phyloP scores from a whole-genome alignment of 495 filamentous ascomycete species.

The Penicillium nucicola region DNA sequence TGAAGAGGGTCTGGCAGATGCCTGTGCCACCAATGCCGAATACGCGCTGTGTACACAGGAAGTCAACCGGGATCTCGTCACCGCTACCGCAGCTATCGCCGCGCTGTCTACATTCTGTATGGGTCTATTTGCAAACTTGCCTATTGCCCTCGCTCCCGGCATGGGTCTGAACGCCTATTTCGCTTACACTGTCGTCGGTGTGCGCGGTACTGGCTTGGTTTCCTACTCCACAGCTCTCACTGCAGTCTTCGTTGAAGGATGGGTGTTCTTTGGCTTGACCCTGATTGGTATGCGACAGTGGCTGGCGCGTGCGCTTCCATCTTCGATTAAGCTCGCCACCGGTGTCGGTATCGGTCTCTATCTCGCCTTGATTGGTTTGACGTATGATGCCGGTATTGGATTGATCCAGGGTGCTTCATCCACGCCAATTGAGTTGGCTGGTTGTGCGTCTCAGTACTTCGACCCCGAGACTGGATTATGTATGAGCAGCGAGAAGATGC shows the following conservation, averaged over 20 bases:
- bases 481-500: conserved; percentile 59
- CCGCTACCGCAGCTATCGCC: conserved; percentile 75
- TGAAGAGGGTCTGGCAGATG: conserved; percentile 37
- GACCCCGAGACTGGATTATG: conserved; percentile 47
- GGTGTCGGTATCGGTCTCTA: conserved; percentile 80
- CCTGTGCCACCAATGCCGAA: conserved; percentile 52
- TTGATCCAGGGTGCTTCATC: conserved; percentile 56
- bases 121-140: conserved; percentile 69
- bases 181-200: conserved; percentile 76
- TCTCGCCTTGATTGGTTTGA: conserved; percentile 75
- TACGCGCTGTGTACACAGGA: conserved; percentile 64
- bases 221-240: conserved; percentile 70
- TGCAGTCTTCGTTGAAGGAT: conserved; percentile 80
- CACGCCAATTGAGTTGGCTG: conserved; percentile 66
- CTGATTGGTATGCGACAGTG: conserved; percentile 76
- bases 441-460: conserved; percentile 47
- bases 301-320: conserved; percentile 73
- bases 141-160: conserved; percentile 73
- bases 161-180: conserved; percentile 88
- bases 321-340: conserved; percentile 78
- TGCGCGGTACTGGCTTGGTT: conserved; percentile 62
- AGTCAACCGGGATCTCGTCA: conserved; percentile 72
- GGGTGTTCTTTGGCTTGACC: conserved; percentile 66
- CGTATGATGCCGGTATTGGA: conserved; percentile 76
- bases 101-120: conserved; percentile 68